phyloP scores from a whole-genome alignment of 192 early-diverging fungal species.

The Backusella parvicylindrica region DNA sequence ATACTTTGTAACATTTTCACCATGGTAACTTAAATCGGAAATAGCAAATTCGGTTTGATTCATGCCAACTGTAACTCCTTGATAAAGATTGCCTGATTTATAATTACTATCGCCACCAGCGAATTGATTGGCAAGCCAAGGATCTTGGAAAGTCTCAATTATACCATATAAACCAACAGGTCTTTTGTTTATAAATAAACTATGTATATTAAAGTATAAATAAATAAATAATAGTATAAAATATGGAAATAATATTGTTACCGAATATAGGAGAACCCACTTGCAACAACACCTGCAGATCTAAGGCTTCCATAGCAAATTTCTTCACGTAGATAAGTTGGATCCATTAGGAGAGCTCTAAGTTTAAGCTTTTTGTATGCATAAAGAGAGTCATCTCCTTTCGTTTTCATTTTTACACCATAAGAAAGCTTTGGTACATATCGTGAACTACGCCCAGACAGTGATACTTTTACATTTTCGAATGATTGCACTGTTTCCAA shows the following conservation, averaged over 20 bases:
- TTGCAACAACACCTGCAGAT: conserved; percentile 1
- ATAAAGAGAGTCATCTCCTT: not conserved
- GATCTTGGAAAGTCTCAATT: conserved; percentile 35
- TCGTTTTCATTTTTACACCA: not conserved
- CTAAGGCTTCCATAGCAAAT: not conserved
- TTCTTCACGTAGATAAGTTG: conserved; percentile 9
- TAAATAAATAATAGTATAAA: not conserved
- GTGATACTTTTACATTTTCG: not conserved
- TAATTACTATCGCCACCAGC: conserved; percentile 25
- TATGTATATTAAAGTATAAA: conserved; percentile 6
- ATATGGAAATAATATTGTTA: not conserved
- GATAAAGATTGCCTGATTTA: conserved; percentile 9
- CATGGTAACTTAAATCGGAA: not conserved
- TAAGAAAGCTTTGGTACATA: conserved; percentile 11
- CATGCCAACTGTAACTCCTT: not conserved
- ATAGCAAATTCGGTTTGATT: not conserved
- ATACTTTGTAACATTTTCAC: not conserved
- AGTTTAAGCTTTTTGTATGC: conserved; percentile 3
- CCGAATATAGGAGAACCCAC: conserved; percentile 11
- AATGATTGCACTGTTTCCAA: not conserved
- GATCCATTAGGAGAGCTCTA: not conserved
- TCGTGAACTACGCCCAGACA: conserved; percentile 13
- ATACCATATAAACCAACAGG: conserved; percentile 13
- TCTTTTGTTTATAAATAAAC: not conserved
- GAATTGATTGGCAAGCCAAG: conserved; percentile 28